A percentile compares a stretch with the other conserved stretches of the same genome.
These are phyloP conservation scores for Apophysomyces trapeziformis DNA, from an alignment of 371 early-diverging fungal genomes.

Conservation along the genomic window DNA sequence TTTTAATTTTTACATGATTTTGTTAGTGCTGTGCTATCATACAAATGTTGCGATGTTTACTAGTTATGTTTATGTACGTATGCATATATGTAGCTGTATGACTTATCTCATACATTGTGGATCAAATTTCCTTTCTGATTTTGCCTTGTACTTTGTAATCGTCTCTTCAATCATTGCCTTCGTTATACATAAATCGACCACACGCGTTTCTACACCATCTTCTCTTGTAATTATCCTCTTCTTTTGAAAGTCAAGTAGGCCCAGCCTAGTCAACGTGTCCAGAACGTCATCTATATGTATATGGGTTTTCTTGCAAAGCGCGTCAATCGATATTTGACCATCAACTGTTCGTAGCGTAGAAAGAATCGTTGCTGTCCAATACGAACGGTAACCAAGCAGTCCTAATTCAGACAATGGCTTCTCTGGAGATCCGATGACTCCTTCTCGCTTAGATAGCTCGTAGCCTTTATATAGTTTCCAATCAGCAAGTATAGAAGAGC, in stretches of 20 bases:
- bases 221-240: background rate
- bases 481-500: background rate
- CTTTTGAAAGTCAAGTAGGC: conserved; percentile 33
- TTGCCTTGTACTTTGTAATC: conserved; percentile 9
- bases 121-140: background rate
- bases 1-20: background rate
- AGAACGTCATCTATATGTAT: conserved; percentile 50
- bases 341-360: conserved; percentile 38
- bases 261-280: conserved; percentile 34
- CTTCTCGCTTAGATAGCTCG: conserved; percentile 86
- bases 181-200: conserved; percentile 27
- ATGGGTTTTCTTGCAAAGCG: conserved; percentile 36
- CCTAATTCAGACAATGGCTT: conserved; percentile 84
- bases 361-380: conserved; percentile 73
- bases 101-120: background rate
- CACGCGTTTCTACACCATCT: background rate
- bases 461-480: conserved; percentile 61
- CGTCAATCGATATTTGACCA: conserved; percentile 33
- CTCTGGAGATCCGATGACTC: conserved; percentile 89
- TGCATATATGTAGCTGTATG: background rate
- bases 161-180: conserved; percentile 27
- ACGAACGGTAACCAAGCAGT: conserved; percentile 69
- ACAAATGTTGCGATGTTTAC: background rate
- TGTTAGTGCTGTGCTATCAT: conserved; percentile 1
- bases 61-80: background rate